Evolutionary conservation across 257 asterid genomes (phyloP).

Genomic region (Prunella vulgaris): DNA sequence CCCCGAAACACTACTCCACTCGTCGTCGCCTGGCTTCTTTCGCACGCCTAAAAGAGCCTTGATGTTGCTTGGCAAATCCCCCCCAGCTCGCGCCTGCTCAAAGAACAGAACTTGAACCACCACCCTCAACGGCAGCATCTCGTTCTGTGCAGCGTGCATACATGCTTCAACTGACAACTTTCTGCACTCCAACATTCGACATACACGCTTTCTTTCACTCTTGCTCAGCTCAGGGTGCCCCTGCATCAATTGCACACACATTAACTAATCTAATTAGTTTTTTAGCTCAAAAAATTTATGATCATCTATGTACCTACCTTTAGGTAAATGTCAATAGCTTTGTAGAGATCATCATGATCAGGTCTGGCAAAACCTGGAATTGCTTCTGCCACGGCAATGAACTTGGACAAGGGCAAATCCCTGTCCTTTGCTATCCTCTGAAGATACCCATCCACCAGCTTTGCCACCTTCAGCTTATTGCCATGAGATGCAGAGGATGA

Average conservation of each 20-base stretch:
- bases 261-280: too few species aligned
- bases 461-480: constrained; percentile 73
- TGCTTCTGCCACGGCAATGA: constrained; percentile 60
- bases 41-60: constrained; percentile 52
- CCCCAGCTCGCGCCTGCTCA: constrained; percentile 85
- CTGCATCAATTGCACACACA: constrained; percentile 50
- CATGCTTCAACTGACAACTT: constrained; percentile 71
- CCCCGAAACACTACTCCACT: constrained; percentile 74
- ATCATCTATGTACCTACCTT: too few species aligned
- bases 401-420: constrained; percentile 51
- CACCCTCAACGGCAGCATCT: constrained; percentile 75
- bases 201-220: constrained; percentile 69
- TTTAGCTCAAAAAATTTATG: too few species aligned
- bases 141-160: constrained; percentile 92
- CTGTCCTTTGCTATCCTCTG: constrained; percentile 60
- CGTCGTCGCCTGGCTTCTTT: constrained; percentile 59
- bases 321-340: constrained; percentile 74
- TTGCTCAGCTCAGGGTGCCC: constrained; percentile 70
- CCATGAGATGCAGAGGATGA: constrained; percentile 84
- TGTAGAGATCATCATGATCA: constrained; percentile 88
- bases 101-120: constrained; percentile 88
- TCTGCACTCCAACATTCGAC: constrained; percentile 68
- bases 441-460: constrained; percentile 70
- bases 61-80: constrained; percentile 63
- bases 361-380: constrained; percentile 72